Conservation (phyloP, 2,329 filamentous ascomycete species). For the Dothideomycetidae sp. region DNA sequence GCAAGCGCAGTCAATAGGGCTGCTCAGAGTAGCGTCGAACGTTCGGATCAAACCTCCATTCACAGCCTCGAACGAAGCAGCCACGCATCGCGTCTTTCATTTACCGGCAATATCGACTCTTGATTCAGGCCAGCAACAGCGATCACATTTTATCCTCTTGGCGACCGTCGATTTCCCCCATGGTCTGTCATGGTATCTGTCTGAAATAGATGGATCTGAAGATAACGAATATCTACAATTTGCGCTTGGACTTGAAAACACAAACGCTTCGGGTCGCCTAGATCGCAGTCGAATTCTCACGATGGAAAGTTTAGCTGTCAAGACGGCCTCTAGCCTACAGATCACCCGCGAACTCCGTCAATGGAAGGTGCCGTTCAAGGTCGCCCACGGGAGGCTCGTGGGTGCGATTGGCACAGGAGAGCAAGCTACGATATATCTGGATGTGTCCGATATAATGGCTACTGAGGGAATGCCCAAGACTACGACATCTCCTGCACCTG, state of each 20-base stretch:
- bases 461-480: background rate
- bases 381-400: too few relatives aligned
- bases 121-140: background rate
- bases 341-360: background rate
- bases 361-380: background rate
- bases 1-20: conserved; percentile 49
- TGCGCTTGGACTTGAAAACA: too few relatives aligned
- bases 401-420: background rate
- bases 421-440: background rate
- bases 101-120: background rate
- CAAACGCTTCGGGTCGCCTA: too few relatives aligned
- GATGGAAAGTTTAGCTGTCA: background rate
- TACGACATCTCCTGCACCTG: background rate
- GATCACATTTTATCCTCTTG: conserved; percentile 2
- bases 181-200: conserved; percentile 3
- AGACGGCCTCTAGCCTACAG: background rate
- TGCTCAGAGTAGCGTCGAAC: conserved; percentile 45
- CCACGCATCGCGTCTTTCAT: conserved; percentile 14
- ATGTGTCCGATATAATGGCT: background rate
- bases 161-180: conserved; percentile 1
- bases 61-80: conserved; percentile 54
- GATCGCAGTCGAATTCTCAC: background rate
- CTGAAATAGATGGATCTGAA: background rate
- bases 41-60: conserved; percentile 54
- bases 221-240: too few relatives aligned